Conservation (phyloP, 805 yeast species). For the Isabelozyma pseudorhagii region DNA sequence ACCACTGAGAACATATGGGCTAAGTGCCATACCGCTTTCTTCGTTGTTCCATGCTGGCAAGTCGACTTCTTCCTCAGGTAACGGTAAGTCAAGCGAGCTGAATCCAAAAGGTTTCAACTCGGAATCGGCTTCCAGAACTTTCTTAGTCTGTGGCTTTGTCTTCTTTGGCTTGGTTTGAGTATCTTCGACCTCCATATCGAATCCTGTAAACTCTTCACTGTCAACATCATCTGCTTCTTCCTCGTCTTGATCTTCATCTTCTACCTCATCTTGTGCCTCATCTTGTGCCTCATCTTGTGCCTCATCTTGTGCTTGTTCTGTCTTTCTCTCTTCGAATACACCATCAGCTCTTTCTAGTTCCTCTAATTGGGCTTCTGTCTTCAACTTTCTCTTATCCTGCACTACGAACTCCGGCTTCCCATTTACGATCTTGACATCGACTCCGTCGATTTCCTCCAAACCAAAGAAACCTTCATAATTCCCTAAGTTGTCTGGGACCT, state of each 20-base stretch:
- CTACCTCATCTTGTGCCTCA: constrained; percentile 13
- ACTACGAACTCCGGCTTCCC: constrained; percentile 60
- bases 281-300: constrained; percentile 13
- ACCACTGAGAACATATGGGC: constrained; percentile 60
- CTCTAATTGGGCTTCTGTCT: constrained; percentile 16
- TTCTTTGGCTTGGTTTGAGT: not conserved
- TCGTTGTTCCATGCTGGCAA: constrained; percentile 60
- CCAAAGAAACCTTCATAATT: constrained; percentile 93
- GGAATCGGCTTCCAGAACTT: constrained; percentile 9
- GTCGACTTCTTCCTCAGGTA: constrained; percentile 39
- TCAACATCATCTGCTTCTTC: constrained; percentile 16
- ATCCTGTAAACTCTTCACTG: constrained; percentile 16
- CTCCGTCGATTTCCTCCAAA: constrained; percentile 91
- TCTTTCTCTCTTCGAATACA: constrained; percentile 6
- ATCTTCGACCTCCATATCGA: constrained; percentile 5
- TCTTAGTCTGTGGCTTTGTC: not conserved
- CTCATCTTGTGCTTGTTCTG: constrained; percentile 17
- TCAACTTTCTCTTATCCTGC: constrained; percentile 23
- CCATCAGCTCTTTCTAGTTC: constrained; percentile 6
- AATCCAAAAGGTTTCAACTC: constrained; percentile 28
- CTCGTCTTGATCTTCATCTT: constrained; percentile 8
- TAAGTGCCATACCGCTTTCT: constrained; percentile 42
- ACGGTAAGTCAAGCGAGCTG: constrained; percentile 18
- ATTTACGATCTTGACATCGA: constrained; percentile 69
- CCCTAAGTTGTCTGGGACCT: constrained; percentile 76